Evolutionary conservation across 768 basidiomycete species (phyloP).

Genomic region (Calocybe gangraenosa): DNA sequence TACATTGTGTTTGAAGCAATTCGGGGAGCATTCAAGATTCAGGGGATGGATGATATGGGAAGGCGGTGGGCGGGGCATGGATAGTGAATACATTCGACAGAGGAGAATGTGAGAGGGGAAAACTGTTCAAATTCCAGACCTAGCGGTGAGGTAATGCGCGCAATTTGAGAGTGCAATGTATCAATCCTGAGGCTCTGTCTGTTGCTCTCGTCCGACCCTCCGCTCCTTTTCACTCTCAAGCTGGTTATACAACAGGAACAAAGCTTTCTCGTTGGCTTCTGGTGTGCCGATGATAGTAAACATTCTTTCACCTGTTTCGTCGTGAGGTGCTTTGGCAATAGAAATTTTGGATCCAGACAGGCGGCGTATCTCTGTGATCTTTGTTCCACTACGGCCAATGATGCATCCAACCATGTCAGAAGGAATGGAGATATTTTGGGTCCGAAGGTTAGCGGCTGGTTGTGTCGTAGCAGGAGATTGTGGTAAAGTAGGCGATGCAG

Average conservation of each 20-base stretch:
- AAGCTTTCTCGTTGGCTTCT: slow-evolving; percentile 95
- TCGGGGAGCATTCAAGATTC: slow-evolving; percentile 12
- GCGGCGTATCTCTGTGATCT: slow-evolving; percentile 98
- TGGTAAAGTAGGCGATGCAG: slow-evolving; percentile 38
- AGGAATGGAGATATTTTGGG: slow-evolving; percentile 99
- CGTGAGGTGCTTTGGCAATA: slow-evolving; percentile 98
- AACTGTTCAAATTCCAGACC: background rate
- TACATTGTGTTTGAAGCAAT: slow-evolving; percentile 10
- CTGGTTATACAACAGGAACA: slow-evolving; percentile 96
- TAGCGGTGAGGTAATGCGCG: background rate
- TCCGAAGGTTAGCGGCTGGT: slow-evolving; percentile 79
- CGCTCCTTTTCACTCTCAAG: slow-evolving; percentile 95
- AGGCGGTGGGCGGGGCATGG: slow-evolving; percentile 8
- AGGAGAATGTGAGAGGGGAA: background rate
- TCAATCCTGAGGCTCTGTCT: slow-evolving; percentile 57
- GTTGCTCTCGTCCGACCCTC: slow-evolving; percentile 81
- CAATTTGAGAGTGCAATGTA: slow-evolving; percentile 2
- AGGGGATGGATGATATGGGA: slow-evolving; percentile 14
- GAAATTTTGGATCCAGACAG: slow-evolving; percentile 97
- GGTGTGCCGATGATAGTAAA: slow-evolving; percentile 97
- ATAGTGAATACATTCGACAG: slow-evolving; percentile 9
- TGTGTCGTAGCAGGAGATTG: slow-evolving; percentile 50
- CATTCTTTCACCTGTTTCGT: slow-evolving; percentile 99
- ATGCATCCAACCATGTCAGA: slow-evolving; percentile 98
- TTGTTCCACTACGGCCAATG: slow-evolving; percentile 94